Evolutionary conservation across 176 grass and related monocot genomes (phyloP).

Genomic region (Thalia dealbata): DNA sequence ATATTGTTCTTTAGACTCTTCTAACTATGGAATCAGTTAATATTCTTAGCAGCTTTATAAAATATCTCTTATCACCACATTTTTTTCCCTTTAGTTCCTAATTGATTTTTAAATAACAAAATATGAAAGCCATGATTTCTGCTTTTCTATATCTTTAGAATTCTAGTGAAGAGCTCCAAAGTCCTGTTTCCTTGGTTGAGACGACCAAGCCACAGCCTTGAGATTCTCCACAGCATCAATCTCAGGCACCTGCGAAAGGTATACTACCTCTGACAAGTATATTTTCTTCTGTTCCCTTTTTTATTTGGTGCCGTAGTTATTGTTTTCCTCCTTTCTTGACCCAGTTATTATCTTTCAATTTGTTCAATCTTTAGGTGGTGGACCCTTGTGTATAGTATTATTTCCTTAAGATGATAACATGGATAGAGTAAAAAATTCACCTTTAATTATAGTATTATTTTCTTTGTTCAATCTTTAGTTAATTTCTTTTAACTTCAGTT

Average conservation of each 20-base stretch:
- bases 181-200: constrained; percentile 20
- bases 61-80: background rate
- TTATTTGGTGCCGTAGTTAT: background rate
- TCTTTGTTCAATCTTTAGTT: too few relatives aligned
- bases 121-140: background rate
- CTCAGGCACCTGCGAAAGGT: constrained; percentile 3
- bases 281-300: background rate
- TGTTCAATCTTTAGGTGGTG: background rate
- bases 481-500: too few relatives aligned
- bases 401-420: background rate
- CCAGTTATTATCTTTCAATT: background rate
- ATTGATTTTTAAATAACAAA: background rate
- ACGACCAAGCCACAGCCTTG: constrained; percentile 18
- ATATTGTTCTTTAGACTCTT: too few relatives aligned
- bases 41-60: too few relatives aligned
- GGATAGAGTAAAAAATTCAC: background rate
- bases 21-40: too few relatives aligned
- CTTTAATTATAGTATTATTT: too few relatives aligned
- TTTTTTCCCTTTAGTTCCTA: background rate
- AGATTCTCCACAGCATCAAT: constrained; percentile 23
- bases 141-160: background rate
- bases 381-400: background rate
- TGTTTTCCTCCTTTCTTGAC: background rate
- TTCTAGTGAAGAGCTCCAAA: constrained; percentile 8
- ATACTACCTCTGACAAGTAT: background rate